These are phyloP conservation scores for Sporothrix brunneoviolacea DNA, from an alignment of 2,329 filamentous ascomycete genomes.

Conservation along the genomic window DNA sequence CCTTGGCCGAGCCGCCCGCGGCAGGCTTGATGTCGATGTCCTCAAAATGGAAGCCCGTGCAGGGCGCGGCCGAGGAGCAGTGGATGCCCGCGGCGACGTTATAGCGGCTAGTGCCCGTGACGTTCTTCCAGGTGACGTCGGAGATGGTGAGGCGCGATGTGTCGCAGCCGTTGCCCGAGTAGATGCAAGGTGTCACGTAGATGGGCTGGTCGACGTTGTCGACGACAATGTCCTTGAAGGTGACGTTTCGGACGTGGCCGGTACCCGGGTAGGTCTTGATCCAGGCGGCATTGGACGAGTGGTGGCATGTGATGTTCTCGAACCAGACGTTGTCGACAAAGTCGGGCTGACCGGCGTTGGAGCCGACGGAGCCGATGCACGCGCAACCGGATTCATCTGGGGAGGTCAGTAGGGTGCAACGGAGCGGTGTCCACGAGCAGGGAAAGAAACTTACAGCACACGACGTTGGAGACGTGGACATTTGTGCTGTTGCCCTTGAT, in stretches of 20 bases:
- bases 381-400: conserved; percentile 31
- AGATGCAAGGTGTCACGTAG: conserved; percentile 41
- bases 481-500: conserved; percentile 36
- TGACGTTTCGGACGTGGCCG: conserved; percentile 37
- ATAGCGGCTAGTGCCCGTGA: conserved; percentile 42
- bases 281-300: conserved; percentile 35
- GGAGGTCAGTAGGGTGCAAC: no score
- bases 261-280: conserved; percentile 36
- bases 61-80: conserved; percentile 35
- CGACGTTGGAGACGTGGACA: conserved; percentile 30
- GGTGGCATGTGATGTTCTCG: conserved; percentile 31
- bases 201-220: conserved; percentile 42
- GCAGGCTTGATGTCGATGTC: conserved; percentile 39
- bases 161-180: conserved; percentile 33
- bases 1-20: conserved; percentile 33
- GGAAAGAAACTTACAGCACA: conserved; percentile 21
- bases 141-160: conserved; percentile 35
- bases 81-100: conserved; percentile 43
- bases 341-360: conserved; percentile 28
- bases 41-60: conserved; percentile 38
- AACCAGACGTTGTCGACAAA: conserved; percentile 32
- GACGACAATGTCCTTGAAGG: conserved; percentile 35
- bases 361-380: conserved; percentile 31
- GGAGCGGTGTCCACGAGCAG: no score
- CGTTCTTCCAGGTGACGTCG: conserved; percentile 43